Percentiles rank a stretch among this genome's conserved stretches.
phyloP scores from a whole-genome alignment of 352 stramenopile genomes.

The Blastocystis sp. region DNA sequence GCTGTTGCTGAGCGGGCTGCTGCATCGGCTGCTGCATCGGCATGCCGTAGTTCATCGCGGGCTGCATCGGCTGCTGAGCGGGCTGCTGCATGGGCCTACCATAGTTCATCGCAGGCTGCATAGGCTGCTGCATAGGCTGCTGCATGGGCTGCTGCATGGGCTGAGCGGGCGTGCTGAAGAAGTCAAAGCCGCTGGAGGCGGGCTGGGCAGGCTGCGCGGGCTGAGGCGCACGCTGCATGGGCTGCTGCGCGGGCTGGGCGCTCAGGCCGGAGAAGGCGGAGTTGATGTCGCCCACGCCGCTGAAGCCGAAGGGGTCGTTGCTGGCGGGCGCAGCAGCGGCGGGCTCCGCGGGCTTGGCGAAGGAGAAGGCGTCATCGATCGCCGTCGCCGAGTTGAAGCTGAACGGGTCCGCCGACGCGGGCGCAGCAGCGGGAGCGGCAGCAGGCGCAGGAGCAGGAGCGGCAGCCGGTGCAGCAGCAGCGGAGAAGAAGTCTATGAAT shows the following conservation, averaged over 20 bases:
- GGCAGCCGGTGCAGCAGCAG: background rate
- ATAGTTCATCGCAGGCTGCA: slow-evolving; percentile 37
- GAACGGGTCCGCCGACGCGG: slow-evolving; percentile 41
- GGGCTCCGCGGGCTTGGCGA: slow-evolving; percentile 1
- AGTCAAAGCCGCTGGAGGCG: background rate
- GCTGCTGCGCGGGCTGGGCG: background rate
- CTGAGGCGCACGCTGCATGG: too few species aligned
- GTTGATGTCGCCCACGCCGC: background rate
- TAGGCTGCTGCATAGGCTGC: background rate
- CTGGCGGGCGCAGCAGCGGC: slow-evolving; percentile 20
- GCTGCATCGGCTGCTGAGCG: background rate
- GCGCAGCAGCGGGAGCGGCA: slow-evolving; percentile 6
- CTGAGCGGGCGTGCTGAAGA: slow-evolving; percentile 25
- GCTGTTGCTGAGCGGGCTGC: slow-evolving; percentile 33
- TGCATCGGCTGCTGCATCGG: slow-evolving; percentile 3
- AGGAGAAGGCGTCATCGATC: slow-evolving; percentile 17
- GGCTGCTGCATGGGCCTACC: background rate
- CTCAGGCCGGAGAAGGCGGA: slow-evolving; percentile 2
- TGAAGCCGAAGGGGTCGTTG: slow-evolving; percentile 63
- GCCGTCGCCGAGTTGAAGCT: background rate
- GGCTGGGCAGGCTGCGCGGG: background rate
- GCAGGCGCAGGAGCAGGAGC: background rate
- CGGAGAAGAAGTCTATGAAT: slow-evolving; percentile 30
- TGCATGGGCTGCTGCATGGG: too few species aligned
- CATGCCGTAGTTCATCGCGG: slow-evolving; percentile 58